These are phyloP conservation scores for Yamadazyma akitaensis DNA, from an alignment of 805 yeast genomes.

Conservation along the genomic window DNA sequence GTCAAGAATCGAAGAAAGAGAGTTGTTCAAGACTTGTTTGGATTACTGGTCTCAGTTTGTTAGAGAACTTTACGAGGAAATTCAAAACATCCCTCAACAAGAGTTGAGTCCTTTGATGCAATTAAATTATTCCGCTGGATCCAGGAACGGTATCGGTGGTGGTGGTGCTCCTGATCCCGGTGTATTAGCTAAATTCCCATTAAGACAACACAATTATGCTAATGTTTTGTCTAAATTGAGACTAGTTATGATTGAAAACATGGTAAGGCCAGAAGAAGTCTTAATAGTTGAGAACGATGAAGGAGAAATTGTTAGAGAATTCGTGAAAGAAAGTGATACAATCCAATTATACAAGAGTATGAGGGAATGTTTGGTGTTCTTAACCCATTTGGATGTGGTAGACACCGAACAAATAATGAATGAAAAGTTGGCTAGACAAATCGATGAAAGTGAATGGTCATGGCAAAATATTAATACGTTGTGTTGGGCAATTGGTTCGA, in stretches of 20 bases:
- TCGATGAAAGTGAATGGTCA: slow-evolving; percentile 97
- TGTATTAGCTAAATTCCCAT: slow-evolving; percentile 68
- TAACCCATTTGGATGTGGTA: slow-evolving; percentile 91
- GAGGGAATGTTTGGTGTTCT: slow-evolving; percentile 92
- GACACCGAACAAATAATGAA: slow-evolving; percentile 95
- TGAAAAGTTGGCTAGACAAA: slow-evolving; percentile 84
- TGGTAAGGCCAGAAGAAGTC: slow-evolving; percentile 99
- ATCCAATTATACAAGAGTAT: slow-evolving; percentile 91
- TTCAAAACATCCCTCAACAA: slow-evolving; percentile 70
- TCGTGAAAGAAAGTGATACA: slow-evolving; percentile 95
- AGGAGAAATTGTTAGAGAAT: slow-evolving; percentile 97
- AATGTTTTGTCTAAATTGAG: slow-evolving; percentile 78
- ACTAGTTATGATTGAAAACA: slow-evolving; percentile 90
- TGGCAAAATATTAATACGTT: slow-evolving; percentile 97
- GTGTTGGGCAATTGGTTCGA: slow-evolving; percentile 99
- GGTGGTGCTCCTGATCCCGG: slow-evolving; percentile 89
- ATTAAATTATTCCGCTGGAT: slow-evolving; percentile 42
- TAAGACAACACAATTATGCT: slow-evolving; percentile 83
- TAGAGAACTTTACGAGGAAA: slow-evolving; percentile 77
- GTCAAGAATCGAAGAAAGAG: slow-evolving; percentile 92
- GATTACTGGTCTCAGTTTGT: slow-evolving; percentile 94
- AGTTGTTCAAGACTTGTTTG: slow-evolving; percentile 88
- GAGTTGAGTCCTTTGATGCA: slow-evolving; percentile 78
- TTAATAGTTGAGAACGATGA: slow-evolving; percentile 96
- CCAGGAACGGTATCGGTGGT: slow-evolving; percentile 36